Evolutionary conservation across 2,329 filamentous ascomycete species (phyloP), one percentile per base, ranked within the genome.

Genomic region (Lachnellula hyalina): DNA sequence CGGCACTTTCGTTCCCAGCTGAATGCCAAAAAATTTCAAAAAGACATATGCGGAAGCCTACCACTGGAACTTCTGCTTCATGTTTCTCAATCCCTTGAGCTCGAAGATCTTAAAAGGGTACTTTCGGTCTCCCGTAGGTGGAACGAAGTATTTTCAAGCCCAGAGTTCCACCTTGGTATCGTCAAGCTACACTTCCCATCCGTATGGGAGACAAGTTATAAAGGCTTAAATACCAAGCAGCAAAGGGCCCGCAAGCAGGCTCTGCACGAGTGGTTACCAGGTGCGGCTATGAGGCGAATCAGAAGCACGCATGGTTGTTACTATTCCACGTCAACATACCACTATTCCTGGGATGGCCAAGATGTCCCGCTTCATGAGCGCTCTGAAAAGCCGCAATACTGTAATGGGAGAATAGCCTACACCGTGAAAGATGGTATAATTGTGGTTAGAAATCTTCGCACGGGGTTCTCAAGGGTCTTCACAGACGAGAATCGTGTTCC

Each of bases 61-160:
- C 65, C 62, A 8, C 19, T 52, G 4, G 66, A 68, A 19, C 25
- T 68, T 36, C 36, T 64, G 19, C 34, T 57, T 3, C 35, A 23
- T 23, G 53, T 68, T 12, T 40, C 56, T 8, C 34, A 52, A 5
- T 36, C 62, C 49, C 55, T 68, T 23, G 53, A 61, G 19, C 57
- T 65, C 6, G 61, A 64, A 23, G 65, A 67, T 45, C 28, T 63
- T 7, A 35, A 63, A 40, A 49, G 32, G n/a, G 47, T 61, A n/a
- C 57, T 59, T 19, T 47, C 46, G n/a, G 64, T 68, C 21, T 63
- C 54, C 34, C 55, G 28, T 6, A 19, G 19, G 32, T 68, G 66
- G 66, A 55, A 57, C n/a, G 40, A 21, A 14, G 55, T 38, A 14
- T 65, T 66, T 41, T 56, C 55, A 3, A 55, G 52, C 25, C 48